These are phyloP conservation scores for Gossypium ekmanianum DNA, from an alignment of 345 rosid species.

Conservation along the genomic window DNA sequence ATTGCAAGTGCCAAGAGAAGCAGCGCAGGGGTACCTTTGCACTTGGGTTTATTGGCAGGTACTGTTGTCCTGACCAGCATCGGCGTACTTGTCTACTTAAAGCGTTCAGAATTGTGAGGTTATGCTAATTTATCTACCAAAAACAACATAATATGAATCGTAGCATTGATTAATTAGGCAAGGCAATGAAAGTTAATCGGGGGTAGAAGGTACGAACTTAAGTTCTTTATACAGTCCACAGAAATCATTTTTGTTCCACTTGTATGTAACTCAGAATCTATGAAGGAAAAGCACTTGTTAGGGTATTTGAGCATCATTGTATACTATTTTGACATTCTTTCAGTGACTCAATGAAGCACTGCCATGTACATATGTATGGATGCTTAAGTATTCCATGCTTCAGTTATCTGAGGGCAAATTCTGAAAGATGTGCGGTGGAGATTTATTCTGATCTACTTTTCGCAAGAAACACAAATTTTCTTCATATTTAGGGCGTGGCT, in stretches of 20 bases:
- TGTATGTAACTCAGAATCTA: neutral
- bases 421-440: neutral
- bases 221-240: neutral
- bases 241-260: neutral
- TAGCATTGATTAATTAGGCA: neutral
- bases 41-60: slow-evolving; percentile 50
- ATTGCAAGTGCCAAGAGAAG: slow-evolving; percentile 21
- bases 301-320: neutral
- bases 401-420: neutral
- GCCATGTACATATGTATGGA: neutral
- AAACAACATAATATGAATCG: neutral
- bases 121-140: neutral
- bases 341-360: neutral
- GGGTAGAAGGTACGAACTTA: neutral
- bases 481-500: neutral
- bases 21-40: slow-evolving; percentile 32
- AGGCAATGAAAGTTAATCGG: neutral
- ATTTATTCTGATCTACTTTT: neutral
- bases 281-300: too few relatives aligned
- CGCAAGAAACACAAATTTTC: neutral
- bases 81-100: slow-evolving; percentile 57
- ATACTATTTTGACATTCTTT: neutral
- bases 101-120: slow-evolving; percentile 55
- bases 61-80: slow-evolving; percentile 64
- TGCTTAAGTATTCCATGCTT: neutral